A percentile compares a stretch with the other conserved stretches of the same genome.
Evolutionary conservation across 2,329 filamentous ascomycete species (phyloP).

Genomic region (Ophiostoma sp.): DNA sequence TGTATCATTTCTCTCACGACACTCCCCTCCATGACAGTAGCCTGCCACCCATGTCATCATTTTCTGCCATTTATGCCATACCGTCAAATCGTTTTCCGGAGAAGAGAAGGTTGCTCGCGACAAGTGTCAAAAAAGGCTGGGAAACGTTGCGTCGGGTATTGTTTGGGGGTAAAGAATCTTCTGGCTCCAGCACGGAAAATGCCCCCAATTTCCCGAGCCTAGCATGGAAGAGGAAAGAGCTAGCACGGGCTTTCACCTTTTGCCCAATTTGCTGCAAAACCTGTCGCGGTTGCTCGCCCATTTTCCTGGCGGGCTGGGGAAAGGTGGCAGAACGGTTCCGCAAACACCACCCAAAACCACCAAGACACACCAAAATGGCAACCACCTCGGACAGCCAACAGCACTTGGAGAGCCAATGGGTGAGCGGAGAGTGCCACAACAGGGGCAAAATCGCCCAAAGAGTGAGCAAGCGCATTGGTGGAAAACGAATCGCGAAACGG

Average conservation of each 20-base stretch:
- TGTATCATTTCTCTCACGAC: neutral
- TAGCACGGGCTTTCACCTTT: neutral
- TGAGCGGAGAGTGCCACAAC: neutral
- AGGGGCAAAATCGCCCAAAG: neutral
- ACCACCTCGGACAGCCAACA: neutral
- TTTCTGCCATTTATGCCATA: neutral
- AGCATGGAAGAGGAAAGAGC: neutral
- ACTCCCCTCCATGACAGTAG: neutral
- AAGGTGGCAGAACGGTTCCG: slow-evolving; percentile 8
- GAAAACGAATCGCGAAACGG: neutral
- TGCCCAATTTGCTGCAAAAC: too few relatives aligned
- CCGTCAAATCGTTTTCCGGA: neutral
- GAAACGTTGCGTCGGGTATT: neutral
- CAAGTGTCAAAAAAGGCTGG: neutral
- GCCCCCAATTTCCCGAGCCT: neutral
- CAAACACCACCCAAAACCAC: neutral
- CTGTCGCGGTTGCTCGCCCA: neutral
- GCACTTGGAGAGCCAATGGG: neutral
- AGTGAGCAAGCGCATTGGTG: neutral
- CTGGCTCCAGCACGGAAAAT: neutral
- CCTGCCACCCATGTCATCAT: neutral
- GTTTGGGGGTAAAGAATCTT: neutral
- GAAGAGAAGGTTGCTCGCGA: neutral
- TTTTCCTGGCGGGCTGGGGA: neutral
- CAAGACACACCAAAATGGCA: neutral